phyloP scores from a whole-genome alignment of 805 yeast genomes.

The Wickerhamomyces alni region DNA sequence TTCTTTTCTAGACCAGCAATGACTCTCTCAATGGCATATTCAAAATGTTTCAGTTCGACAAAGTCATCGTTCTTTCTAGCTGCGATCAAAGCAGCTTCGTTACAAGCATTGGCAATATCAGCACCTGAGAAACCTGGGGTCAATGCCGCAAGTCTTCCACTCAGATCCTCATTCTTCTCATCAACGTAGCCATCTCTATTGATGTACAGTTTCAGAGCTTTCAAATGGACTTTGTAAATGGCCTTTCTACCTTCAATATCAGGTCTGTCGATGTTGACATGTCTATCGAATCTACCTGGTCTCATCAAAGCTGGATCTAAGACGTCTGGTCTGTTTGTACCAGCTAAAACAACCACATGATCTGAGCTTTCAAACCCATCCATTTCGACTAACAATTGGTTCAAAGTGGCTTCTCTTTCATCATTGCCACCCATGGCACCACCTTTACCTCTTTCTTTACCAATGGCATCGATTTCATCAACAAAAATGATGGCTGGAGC shows the following conservation, averaged over 20 bases:
- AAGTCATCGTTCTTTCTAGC: slow-evolving; percentile 65
- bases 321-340: slow-evolving; percentile 90
- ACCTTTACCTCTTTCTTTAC: slow-evolving; percentile 74
- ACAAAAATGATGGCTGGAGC: slow-evolving; percentile 90
- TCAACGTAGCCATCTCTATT: slow-evolving; percentile 34
- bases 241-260: slow-evolving; percentile 86
- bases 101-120: slow-evolving; percentile 90
- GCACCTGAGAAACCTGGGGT: slow-evolving; percentile 98
- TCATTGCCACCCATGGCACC: slow-evolving; percentile 79
- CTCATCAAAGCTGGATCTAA: slow-evolving; percentile 85
- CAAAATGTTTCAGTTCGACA: slow-evolving; percentile 72
- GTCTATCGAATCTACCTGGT: slow-evolving; percentile 94
- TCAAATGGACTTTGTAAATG: slow-evolving; percentile 76
- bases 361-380: slow-evolving; percentile 88
- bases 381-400: slow-evolving; percentile 91
- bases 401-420: slow-evolving; percentile 89
- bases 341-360: slow-evolving; percentile 90
- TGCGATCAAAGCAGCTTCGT: slow-evolving; percentile 91
- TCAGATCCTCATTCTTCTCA: slow-evolving; percentile 49
- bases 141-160: slow-evolving; percentile 82
- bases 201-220: slow-evolving; percentile 44
- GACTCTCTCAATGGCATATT: slow-evolving; percentile 89
- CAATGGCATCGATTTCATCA: slow-evolving; percentile 95
- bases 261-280: slow-evolving; percentile 79
- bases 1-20: slow-evolving; percentile 92